Evolutionary conservation across 768 basidiomycete genomes (phyloP), one percentile per base, ranked within the genome.

Genomic region (Galerina sulciceps): DNA sequence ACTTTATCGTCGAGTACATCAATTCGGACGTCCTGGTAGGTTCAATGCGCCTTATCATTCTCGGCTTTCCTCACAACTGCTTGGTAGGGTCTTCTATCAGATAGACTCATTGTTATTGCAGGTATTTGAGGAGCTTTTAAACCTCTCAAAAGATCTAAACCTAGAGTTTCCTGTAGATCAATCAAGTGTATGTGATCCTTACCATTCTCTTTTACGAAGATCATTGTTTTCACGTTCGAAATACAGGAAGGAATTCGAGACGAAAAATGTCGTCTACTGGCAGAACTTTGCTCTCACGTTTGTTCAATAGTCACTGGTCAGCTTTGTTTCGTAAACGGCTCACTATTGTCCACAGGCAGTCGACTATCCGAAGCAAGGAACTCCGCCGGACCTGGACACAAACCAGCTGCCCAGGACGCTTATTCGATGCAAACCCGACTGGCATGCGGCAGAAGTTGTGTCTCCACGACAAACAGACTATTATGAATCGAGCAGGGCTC

Each of bases 1-100:
- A 94, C 56, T 94, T 94, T 64, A 76, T 94, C 20, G 85, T 92
- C 13, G 86, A 94, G 64, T 94, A 93, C 55, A 91, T 94, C 68
- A 82, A 90, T 61, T 91, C 91, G 0, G 91, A 94, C 65, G 82
- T 92, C 42, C 72, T 92, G 80, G 90, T 91, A 72, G 17, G 81
- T 44, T 55, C 6, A 9, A 18, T 15, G 6, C 1, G 3, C 42
- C 9, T 22, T n/a, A 43, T 18, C 3, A 44, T 38, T 15, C 34
- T 17, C 13, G 9, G 43, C 5, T 17, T 31, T 26, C 18, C 36
- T 61, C 13, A 13, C 23, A 17, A 31, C 54, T 15, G 41, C 62
- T 43, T 8, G 57, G 38, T 55, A 91, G 90, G 90, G 91, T 10
- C 74, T 93, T 9, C 62, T 93, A 15, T 86, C 90, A 1, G 83